phyloP scores from a whole-genome alignment of 257 asterid species.

The Cynanchum wilfordii region DNA sequence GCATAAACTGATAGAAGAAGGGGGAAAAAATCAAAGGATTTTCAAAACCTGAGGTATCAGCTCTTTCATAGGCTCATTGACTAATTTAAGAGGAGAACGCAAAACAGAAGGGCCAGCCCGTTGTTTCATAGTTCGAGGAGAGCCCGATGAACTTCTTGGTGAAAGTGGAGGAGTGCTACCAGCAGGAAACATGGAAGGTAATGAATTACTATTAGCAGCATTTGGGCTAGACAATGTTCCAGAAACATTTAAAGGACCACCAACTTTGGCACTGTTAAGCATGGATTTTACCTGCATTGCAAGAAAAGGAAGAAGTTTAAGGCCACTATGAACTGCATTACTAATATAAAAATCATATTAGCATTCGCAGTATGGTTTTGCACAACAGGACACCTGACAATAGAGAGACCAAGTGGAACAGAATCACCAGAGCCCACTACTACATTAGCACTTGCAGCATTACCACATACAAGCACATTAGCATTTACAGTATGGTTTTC shows the following conservation, averaged over 20 bases:
- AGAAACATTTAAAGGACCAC: conserved; percentile 60
- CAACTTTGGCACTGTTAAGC: conserved; percentile 77
- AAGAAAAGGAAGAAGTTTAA: background rate
- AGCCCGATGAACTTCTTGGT: conserved; percentile 94
- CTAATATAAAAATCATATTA: background rate
- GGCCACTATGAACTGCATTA: background rate
- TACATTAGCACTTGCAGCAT: background rate
- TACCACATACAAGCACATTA: background rate
- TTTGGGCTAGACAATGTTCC: conserved; percentile 56
- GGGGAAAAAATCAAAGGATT: conserved; percentile 6
- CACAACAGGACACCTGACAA: background rate
- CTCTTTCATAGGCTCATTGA: conserved; percentile 86
- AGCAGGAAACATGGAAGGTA: conserved; percentile 97
- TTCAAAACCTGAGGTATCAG: conserved; percentile 82
- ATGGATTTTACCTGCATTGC: conserved; percentile 72
- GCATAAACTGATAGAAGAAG: conserved; percentile 13
- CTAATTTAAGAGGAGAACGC: conserved; percentile 77
- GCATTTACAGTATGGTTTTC: background rate
- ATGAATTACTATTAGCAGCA: conserved; percentile 58
- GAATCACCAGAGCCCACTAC: background rate
- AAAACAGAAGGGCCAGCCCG: conserved; percentile 82
- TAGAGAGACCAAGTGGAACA: background rate
- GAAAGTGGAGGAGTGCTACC: conserved; percentile 99
- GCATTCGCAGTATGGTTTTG: background rate
- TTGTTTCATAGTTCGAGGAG: conserved; percentile 85